Base-by-base conservation (phyloP, 2,329 filamentous ascomycete species). In the Phialocephala sp. region DNA sequence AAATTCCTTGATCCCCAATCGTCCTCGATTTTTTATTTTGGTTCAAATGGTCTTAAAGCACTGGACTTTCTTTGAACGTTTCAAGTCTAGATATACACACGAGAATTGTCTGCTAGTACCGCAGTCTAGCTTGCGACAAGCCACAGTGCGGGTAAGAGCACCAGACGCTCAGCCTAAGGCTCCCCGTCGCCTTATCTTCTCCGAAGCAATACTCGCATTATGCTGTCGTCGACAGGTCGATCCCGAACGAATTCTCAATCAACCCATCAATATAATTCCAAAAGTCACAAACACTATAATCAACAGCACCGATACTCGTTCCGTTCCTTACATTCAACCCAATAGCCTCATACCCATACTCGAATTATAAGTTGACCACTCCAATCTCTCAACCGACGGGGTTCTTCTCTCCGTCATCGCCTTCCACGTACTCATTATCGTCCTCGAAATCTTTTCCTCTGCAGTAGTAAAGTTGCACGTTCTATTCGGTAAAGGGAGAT, bases 241-340 rank as follows among this genome's bases (percentile, higher is more conserved):
- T n/a, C 12, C n/a, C 45, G 12, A 22, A 50, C 1, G 45, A 2
- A 50, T n/a, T 4, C n/a, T 50, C 45, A 11, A 50, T 20, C 45
- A 50, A 24, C 45, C 22, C n/a, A 11, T n/a, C 45, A 50, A 50
- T 50, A 24, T 50, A 22, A 50, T 50, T n/a, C 45, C 45, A 50
- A 22, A 50, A 50, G 6, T 50, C 4, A 14, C 45, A 22, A 20
- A 47, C 11, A 14, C n/a, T 50, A 50, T 50, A 50, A 11, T 50
- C 45, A 9, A 22, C 20, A 22, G 22, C 20, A 2, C 45, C 45
- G 12, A 50, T 24, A 22, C 6, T 50, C 20, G 45, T 50, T 24
- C n/a, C n/a, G 12, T 50, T 20, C 6, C 6, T n/a, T 4, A 50
- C n/a, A 24, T 50, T 22, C n/a, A 50, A 50, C 45, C 45, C 45